Percentiles rank a stretch among this genome's conserved stretches.
Conservation (phyloP, 306 rosid species). For the Canavalia ensiformis region DNA sequence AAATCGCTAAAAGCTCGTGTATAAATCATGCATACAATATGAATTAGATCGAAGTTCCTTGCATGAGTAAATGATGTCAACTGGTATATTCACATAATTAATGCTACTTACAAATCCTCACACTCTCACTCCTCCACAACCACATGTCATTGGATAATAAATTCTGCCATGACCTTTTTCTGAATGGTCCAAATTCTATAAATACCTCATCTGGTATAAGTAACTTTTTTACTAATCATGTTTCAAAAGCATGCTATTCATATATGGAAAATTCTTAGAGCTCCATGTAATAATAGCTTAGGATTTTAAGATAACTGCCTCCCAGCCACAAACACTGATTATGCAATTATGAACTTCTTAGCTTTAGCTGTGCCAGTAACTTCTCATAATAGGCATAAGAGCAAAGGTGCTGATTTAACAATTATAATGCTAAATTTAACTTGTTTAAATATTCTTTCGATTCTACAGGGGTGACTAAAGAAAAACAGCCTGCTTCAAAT, state of each 20-base stretch:
- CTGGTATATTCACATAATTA: neutral
- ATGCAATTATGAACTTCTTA: constrained; percentile 13
- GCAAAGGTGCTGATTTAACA: constrained; percentile 13
- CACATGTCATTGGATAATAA: constrained; percentile 25
- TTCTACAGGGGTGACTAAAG: constrained; percentile 57
- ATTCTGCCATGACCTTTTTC: neutral
- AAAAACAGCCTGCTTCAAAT: constrained; percentile 57
- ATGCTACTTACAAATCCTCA: neutral
- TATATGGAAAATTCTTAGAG: constrained; percentile 4
- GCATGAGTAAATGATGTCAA: constrained; percentile 14
- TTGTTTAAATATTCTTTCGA: neutral
- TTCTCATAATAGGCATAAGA: neutral
- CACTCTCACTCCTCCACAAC: neutral
- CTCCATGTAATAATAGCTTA: neutral
- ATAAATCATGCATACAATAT: constrained; percentile 14
- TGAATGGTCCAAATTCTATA: neutral
- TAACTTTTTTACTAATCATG: neutral
- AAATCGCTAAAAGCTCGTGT: neutral
- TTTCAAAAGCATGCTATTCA: constrained; percentile 23
- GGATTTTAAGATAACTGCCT: constrained; percentile 11
- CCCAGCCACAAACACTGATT: neutral
- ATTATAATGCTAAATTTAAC: neutral
- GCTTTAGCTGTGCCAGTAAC: neutral
- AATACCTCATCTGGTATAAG: neutral
- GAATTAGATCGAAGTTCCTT: constrained; percentile 23